Conservation (phyloP, 2,329 filamentous ascomycete genomes). For the Pestalotiopsis sp. region DNA sequence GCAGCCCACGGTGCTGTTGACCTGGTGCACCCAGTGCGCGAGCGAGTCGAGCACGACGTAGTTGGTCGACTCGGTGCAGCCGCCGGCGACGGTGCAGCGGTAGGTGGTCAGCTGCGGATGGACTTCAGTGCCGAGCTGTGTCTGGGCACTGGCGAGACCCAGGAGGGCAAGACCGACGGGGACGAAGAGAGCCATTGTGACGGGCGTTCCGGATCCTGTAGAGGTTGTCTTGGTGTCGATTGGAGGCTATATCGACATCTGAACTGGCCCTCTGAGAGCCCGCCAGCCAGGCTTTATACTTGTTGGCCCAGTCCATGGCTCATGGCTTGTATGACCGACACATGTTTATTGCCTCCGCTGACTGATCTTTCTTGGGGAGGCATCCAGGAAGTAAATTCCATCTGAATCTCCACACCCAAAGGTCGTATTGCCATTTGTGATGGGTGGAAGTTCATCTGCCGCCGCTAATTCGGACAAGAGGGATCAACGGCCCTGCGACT, state of each 20-base stretch:
- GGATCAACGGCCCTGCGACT: constrained; percentile 7
- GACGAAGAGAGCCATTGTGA: constrained; percentile 27
- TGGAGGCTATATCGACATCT: not conserved
- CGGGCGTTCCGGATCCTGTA: not conserved
- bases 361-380: constrained; percentile 16
- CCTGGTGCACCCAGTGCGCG: constrained; percentile 45
- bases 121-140: constrained; percentile 39
- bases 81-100: constrained; percentile 51
- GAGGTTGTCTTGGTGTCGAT: not conserved
- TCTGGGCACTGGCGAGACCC: constrained; percentile 35
- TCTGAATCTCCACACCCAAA: constrained; percentile 20
- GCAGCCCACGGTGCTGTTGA: constrained; percentile 33
- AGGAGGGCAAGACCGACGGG: constrained; percentile 28
- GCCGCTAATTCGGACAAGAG: constrained; percentile 8
- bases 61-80: constrained; percentile 49
- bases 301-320: not conserved
- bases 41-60: constrained; percentile 52
- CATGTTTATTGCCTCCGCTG: constrained; percentile 11
- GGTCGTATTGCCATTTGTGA: constrained; percentile 21
- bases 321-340: not conserved
- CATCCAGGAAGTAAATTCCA: not conserved
- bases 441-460: constrained; percentile 22
- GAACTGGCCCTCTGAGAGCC: too few relatives aligned
- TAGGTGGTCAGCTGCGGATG: constrained; percentile 52
- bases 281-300: not conserved